A percentile compares a stretch with the other conserved stretches of the same genome.
Conservation (phyloP, 257 asterid genomes). For the Voacanga thouarsii region DNA sequence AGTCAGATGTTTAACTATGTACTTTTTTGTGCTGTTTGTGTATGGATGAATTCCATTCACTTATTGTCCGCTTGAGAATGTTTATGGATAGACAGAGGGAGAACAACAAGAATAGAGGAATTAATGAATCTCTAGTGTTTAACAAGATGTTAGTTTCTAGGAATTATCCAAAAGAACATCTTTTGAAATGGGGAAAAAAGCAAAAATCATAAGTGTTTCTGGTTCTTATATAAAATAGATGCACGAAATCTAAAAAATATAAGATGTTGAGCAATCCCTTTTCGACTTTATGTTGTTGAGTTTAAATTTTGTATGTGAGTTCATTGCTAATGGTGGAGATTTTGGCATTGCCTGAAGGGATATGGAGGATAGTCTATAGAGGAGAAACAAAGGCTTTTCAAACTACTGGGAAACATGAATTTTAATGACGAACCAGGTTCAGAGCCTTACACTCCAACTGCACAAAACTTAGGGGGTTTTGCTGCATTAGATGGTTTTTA, state of each 20-base stretch:
- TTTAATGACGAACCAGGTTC: slow-evolving; percentile 82
- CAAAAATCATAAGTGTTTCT: background rate
- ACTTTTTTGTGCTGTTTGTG: background rate
- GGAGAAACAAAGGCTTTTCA: slow-evolving; percentile 93
- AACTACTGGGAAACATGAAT: slow-evolving; percentile 91
- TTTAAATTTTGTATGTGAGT: background rate
- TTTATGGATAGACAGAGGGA: background rate
- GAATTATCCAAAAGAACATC: background rate
- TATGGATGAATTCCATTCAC: background rate
- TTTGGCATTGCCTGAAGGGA: slow-evolving; percentile 17
- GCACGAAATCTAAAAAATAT: background rate
- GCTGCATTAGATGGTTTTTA: slow-evolving; percentile 61
- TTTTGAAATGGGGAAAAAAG: background rate
- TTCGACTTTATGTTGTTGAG: background rate
- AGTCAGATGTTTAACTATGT: background rate
- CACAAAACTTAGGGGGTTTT: slow-evolving; percentile 64
- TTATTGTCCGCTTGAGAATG: background rate
- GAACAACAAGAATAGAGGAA: background rate
- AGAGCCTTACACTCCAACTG: slow-evolving; percentile 72
- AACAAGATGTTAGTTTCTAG: background rate
- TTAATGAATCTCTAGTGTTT: background rate
- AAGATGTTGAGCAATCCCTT: too few species aligned
- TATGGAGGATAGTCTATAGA: slow-evolving; percentile 91
- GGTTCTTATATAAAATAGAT: background rate
- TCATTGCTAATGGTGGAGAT: background rate